Base-by-base conservation (phyloP, 2,329 filamentous ascomycete species). In the Fusarium piperis region DNA sequence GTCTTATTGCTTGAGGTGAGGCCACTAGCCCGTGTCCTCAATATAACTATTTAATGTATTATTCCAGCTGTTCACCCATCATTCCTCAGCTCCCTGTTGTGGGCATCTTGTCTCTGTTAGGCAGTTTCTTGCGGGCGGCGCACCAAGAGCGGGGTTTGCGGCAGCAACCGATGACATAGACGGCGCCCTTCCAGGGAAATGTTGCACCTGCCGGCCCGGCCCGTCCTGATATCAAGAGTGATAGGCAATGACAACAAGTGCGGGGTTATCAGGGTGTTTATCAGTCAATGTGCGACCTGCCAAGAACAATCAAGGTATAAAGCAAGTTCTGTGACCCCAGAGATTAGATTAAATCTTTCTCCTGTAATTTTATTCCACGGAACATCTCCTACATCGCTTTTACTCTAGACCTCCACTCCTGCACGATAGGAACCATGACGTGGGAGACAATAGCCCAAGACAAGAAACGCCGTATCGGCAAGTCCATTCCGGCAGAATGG, bases 401-500 rank as follows among this genome's bases (percentile, higher is more conserved):
- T 23, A 11, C 8, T 11, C 7, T 11, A n/a, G 28, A 8, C 3
- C n/a, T 10, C 13, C 13, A 8, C n/a, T 35, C 9, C n/a, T 20
- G 12, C 16, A 8, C 11, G 26, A 26, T 18, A 18, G 10, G n/a
- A 6, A 30, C 32, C 23, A 64, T 67, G 59, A 36, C 35, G 13
- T 65, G 64, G 67, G 20, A 70, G 15, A 41, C 32, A 13, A 16
- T 52, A 26, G 67, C 60, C 13, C 41, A 62, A 9, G 67, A 67
- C 7, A 67, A 70, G 60, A 67, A 44, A 18, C 30, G 51, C 12
- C 67, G 67, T n/a, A 66, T 70, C 18, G 57, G 67, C 20, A 51
- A 51, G 41, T 39, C 56, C 16, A 62, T 70, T 18, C 65, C 65
- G 2, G 20, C 39, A 18, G 65, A 64, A 63, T 71, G 68, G 68